These are phyloP conservation scores for Aspergillus fijiensis DNA, from an alignment of 2,329 filamentous ascomycete species.

Conservation along the genomic window DNA sequence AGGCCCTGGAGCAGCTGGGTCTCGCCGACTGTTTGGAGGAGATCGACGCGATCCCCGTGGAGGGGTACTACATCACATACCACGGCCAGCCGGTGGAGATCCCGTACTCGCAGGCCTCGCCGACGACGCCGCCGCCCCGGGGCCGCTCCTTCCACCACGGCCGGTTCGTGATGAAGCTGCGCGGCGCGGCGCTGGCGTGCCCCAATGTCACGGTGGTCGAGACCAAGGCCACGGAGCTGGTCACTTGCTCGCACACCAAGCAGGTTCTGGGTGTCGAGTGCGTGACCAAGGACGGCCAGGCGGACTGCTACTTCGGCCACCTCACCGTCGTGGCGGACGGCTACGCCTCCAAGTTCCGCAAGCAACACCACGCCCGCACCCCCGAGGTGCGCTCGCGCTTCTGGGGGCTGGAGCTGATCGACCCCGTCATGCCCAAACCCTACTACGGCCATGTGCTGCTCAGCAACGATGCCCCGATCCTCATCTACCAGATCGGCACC, in stretches of 20 bases:
- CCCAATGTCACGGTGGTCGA: conserved; percentile 88
- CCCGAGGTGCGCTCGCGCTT: conserved; percentile 82
- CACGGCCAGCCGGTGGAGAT: conserved; percentile 71
- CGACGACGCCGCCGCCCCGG: conserved; percentile 56
- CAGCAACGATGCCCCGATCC: conserved; percentile 71
- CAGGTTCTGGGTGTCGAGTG: conserved; percentile 83
- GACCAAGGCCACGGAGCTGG: conserved; percentile 75
- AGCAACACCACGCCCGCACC: conserved; percentile 65
- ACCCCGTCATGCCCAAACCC: conserved; percentile 73
- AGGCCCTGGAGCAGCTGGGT: conserved; percentile 76
- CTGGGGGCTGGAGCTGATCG: conserved; percentile 88
- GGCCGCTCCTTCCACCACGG: conserved; percentile 92
- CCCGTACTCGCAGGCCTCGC: conserved; percentile 68
- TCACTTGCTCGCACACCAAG: conserved; percentile 66
- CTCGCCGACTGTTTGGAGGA: conserved; percentile 77
- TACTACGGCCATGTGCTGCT: conserved; percentile 87
- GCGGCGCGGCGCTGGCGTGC: conserved; percentile 70
- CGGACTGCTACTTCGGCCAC: conserved; percentile 80
- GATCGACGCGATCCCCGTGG: conserved; percentile 80
- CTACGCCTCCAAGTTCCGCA: conserved; percentile 88
- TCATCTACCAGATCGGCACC: conserved; percentile 95
- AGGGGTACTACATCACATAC: conserved; percentile 87
- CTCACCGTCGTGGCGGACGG: conserved; percentile 90
- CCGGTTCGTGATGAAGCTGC: conserved; percentile 80
- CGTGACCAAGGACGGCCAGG: conserved; percentile 57